phyloP scores from a whole-genome alignment of 2,329 filamentous ascomycete genomes.

The Pseudopyrenochaeta lycopersici region DNA sequence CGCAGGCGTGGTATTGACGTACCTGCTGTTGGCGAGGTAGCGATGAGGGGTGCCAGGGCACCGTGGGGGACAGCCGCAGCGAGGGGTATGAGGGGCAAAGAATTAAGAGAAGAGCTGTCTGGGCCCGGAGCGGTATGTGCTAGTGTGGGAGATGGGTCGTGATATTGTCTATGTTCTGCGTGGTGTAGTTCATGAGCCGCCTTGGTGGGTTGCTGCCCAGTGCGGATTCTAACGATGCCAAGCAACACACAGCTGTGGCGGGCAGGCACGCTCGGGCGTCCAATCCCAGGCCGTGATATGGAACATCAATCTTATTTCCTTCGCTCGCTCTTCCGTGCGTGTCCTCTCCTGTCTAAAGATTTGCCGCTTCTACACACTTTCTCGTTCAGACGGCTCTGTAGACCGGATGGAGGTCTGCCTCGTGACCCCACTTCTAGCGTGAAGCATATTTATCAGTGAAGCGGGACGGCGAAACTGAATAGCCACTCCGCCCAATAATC shows the following conservation, averaged over 20 bases:
- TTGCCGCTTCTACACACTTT: background rate
- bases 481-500: background rate
- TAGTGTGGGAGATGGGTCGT: slow-evolving; percentile 21
- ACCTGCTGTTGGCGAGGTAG: slow-evolving; percentile 43
- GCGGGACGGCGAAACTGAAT: background rate
- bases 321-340: background rate
- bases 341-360: background rate
- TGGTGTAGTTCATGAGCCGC: slow-evolving; percentile 18
- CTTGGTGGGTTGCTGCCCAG: slow-evolving; percentile 24
- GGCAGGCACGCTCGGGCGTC: background rate
- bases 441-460: background rate
- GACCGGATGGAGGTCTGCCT: background rate
- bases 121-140: slow-evolving; percentile 17
- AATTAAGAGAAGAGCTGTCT: slow-evolving; percentile 19
- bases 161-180: slow-evolving; percentile 30
- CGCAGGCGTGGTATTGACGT: slow-evolving; percentile 45
- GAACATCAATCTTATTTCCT: background rate
- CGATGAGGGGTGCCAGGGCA: slow-evolving; percentile 34
- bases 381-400: background rate
- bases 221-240: slow-evolving; percentile 9
- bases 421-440: background rate
- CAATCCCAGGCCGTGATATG: background rate
- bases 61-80: slow-evolving; percentile 17
- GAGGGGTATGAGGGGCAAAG: slow-evolving; percentile 16
- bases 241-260: background rate